Percentiles rank a stretch among this genome's conserved stretches.
These are phyloP conservation scores for Inga oerstediana DNA, from an alignment of 306 rosid genomes.

Conservation along the genomic window DNA sequence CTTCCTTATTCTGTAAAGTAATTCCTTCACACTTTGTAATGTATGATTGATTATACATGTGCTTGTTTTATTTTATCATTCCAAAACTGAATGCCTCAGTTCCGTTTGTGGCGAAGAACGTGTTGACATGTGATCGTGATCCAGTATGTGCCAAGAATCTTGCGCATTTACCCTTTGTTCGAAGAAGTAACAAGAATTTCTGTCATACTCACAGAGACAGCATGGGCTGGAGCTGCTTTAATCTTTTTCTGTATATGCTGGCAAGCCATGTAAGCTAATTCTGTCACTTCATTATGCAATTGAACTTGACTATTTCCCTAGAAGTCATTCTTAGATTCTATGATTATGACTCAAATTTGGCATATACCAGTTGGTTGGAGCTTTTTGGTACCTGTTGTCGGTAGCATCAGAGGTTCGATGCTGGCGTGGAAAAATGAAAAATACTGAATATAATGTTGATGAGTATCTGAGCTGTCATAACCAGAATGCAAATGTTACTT, in stretches of 20 bases:
- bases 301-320: neutral
- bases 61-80: conserved; percentile 44
- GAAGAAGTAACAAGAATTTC: conserved; percentile 69
- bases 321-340: conserved; percentile 4
- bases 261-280: conserved; percentile 79
- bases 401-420: conserved; percentile 61
- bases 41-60: conserved; percentile 41
- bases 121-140: conserved; percentile 49
- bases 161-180: conserved; percentile 60
- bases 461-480: conserved; percentile 38
- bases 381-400: conserved; percentile 81
- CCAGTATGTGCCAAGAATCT: conserved; percentile 70
- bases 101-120: conserved; percentile 46
- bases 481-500: accelerated
- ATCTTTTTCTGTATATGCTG: conserved; percentile 82
- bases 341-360: conserved; percentile 15
- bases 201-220: conserved; percentile 88
- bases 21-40: conserved; percentile 18
- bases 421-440: conserved; percentile 43
- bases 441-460: neutral
- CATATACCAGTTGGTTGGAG: conserved; percentile 70
- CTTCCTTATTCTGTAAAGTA: neutral
- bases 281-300: conserved; percentile 3
- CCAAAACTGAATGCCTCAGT: conserved; percentile 22
- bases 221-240: conserved; percentile 90